Percentiles rank a stretch among this genome's conserved stretches.
These are phyloP conservation scores for Bathelium albidoporum DNA, from an alignment of 495 filamentous ascomycete species.

Conservation along the genomic window DNA sequence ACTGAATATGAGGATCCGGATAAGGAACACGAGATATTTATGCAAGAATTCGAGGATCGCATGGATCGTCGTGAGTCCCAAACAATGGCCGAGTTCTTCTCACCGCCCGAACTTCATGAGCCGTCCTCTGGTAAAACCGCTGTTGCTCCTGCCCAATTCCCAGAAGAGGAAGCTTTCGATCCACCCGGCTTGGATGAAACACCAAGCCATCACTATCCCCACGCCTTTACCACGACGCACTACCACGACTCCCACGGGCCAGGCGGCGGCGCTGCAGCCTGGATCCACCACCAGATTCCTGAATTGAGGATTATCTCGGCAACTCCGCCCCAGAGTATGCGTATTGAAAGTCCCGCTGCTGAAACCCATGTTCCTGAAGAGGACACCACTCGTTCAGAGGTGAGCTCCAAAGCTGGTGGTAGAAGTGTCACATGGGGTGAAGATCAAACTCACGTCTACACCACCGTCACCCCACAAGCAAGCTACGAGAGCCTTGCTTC, in stretches of 20 bases:
- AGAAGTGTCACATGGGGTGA: conserved; percentile 33
- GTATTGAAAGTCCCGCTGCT: not conserved
- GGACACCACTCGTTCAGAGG: not conserved
- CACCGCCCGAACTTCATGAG: conserved; percentile 9
- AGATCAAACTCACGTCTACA: conserved; percentile 28
- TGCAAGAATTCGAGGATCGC: not conserved
- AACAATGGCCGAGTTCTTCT: conserved; percentile 23
- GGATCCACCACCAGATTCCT: not conserved
- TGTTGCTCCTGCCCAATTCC: conserved; percentile 5
- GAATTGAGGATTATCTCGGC: conserved; percentile 5
- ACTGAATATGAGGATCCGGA: too few relatives aligned
- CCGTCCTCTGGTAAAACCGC: conserved; percentile 11
- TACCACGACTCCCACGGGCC: not conserved
- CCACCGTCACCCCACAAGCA: conserved; percentile 28
- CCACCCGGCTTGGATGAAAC: not conserved
- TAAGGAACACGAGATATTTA: conserved; percentile 11
- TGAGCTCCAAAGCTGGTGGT: not conserved
- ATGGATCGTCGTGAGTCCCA: not conserved
- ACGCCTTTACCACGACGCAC: not conserved
- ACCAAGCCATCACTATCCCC: not conserved
- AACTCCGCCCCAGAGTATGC: not conserved
- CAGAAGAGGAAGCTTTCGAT: not conserved
- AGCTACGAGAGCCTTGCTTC: conserved; percentile 21
- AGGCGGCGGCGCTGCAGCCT: not conserved
- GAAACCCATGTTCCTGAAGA: not conserved